A percentile compares a stretch with the other conserved stretches of the same genome.
These are phyloP conservation scores for Talaromyces marneffei DNA, from an alignment of 2,329 filamentous ascomycete genomes.

Conservation along the genomic window DNA sequence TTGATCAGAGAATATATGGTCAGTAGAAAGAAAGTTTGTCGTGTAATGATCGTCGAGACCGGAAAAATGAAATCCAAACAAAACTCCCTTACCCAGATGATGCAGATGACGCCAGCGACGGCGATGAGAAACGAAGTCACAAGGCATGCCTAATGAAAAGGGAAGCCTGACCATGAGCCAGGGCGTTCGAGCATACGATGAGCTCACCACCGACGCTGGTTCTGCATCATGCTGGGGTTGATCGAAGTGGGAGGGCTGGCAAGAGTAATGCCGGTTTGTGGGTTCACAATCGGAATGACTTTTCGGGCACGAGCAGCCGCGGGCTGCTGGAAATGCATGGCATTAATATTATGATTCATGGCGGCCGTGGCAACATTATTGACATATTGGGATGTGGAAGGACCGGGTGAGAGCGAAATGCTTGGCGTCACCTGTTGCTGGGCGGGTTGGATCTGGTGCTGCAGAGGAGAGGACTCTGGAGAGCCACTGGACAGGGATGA, in stretches of 20 bases:
- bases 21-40: conserved; percentile 4
- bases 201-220: conserved; percentile 39
- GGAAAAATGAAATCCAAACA: background rate
- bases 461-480: conserved; percentile 82
- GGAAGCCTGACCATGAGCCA: conserved; percentile 19
- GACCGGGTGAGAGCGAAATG: conserved; percentile 60
- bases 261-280: conserved; percentile 79
- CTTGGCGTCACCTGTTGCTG: conserved; percentile 64
- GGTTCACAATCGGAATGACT: conserved; percentile 96
- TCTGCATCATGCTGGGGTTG: conserved; percentile 59
- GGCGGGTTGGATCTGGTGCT: conserved; percentile 68
- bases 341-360: conserved; percentile 58
- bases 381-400: conserved; percentile 43
- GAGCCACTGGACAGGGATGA: conserved; percentile 94
- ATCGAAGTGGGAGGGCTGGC: conserved; percentile 76
- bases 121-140: conserved; percentile 21
- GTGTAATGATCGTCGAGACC: conserved; percentile 13
- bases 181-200: conserved; percentile 18
- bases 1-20: conserved; percentile 3
- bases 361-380: conserved; percentile 53
- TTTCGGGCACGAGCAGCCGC: conserved; percentile 84
- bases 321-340: conserved; percentile 80
- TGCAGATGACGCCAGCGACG: conserved; percentile 29
- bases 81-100: conserved; percentile 19
- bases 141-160: conserved; percentile 27